Percentiles rank a stretch among this genome's conserved stretches.
These are phyloP conservation scores for Bisporella sp. DNA, from an alignment of 2,329 filamentous ascomycete genomes.

Conservation along the genomic window DNA sequence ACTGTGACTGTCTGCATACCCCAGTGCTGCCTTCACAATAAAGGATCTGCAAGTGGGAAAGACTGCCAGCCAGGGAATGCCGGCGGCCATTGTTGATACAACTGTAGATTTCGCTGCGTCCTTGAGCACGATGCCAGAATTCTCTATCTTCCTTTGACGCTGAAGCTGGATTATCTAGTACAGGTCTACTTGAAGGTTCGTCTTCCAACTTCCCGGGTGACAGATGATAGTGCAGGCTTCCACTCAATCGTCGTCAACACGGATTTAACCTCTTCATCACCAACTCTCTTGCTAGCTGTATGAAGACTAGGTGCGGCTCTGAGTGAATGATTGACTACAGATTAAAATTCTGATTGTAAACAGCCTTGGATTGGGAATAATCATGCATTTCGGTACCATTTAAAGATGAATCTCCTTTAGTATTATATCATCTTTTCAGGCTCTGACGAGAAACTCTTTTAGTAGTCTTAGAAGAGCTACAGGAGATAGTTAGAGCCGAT, in stretches of 20 bases:
- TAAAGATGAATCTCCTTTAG: no score
- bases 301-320: conserved; percentile 23
- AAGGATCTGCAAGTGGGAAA: not conserved
- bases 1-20: no score
- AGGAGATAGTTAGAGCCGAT: no score
- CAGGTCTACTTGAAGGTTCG: conserved; percentile 5
- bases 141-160: conserved; percentile 13
- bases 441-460: no score
- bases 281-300: conserved; percentile 24
- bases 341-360: not conserved
- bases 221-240: conserved; percentile 15
- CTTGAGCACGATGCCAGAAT: conserved; percentile 19
- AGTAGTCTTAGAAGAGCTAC: no score
- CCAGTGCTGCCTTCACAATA: no score
- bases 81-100: conserved; percentile 16
- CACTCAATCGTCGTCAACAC: conserved; percentile 19
- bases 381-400: no score
- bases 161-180: not conserved
- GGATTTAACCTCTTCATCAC: conserved; percentile 23
- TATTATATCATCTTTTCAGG: no score
- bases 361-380: no score
- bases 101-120: conserved; percentile 23
- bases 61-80: conserved; percentile 18
- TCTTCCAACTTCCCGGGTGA: not conserved
- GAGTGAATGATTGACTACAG: conserved; percentile 20